Conservation (phyloP, 768 basidiomycete species). For the Lentinula edodes region DNA sequence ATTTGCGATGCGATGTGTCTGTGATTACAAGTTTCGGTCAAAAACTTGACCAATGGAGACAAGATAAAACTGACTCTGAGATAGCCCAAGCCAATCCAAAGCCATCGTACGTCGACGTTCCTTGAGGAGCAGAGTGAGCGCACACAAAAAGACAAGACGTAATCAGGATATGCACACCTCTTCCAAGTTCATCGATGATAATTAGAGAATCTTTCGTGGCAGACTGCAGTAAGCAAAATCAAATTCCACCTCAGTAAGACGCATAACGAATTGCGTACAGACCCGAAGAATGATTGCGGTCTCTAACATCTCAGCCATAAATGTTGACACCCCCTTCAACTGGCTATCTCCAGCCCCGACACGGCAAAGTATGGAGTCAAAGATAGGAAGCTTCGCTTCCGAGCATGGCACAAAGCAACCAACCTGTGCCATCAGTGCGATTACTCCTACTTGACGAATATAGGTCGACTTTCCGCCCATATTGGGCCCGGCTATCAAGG, state of each 20-base stretch:
- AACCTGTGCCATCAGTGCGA: conserved; percentile 91
- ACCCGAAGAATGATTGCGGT: conserved; percentile 92
- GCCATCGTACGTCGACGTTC: conserved; percentile 88
- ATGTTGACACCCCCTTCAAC: conserved; percentile 95
- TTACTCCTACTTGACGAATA: conserved; percentile 94
- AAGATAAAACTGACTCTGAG: conserved; percentile 64
- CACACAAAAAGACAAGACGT: neutral
- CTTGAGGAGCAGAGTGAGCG: conserved; percentile 26
- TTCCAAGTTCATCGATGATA: conserved; percentile 95
- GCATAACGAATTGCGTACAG: conserved; percentile 14
- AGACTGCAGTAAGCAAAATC: conserved; percentile 43
- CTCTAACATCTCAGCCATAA: conserved; percentile 99
- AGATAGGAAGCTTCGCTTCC: conserved; percentile 82
- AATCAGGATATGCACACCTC: conserved; percentile 43
- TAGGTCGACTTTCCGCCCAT: conserved; percentile 99
- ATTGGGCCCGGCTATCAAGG: conserved; percentile 78
- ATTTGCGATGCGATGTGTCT: conserved; percentile 94
- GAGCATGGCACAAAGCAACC: conserved; percentile 95
- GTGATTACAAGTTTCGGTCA: neutral
- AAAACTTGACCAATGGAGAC: neutral
- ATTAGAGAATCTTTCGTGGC: conserved; percentile 90
- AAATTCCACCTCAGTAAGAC: neutral
- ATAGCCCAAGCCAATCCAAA: conserved; percentile 91
- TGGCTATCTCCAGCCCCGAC: conserved; percentile 98
- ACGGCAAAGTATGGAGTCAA: conserved; percentile 92